A percentile compares a stretch with the other conserved stretches of the same genome.
Conservation (phyloP, 331 rosid genomes). For the Quercus lobata region DNA sequence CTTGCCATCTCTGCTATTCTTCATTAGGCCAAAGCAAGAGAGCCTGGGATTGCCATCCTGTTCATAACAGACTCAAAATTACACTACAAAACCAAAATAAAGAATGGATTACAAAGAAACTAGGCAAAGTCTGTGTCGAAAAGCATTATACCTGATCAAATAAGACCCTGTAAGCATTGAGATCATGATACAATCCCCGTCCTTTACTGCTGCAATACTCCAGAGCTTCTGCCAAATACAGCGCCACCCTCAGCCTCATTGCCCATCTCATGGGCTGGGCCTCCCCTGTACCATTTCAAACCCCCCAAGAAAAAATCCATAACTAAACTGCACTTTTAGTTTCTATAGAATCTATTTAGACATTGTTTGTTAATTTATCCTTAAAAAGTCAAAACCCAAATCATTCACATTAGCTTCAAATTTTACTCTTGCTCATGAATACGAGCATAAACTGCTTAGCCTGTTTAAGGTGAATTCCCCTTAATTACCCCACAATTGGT, state of each 20-base stretch:
- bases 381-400: too few species aligned
- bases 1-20: constrained; percentile 98
- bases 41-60: constrained; percentile 96
- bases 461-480: too few species aligned
- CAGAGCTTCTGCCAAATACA: constrained; percentile 81
- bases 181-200: constrained; percentile 88
- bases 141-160: constrained; percentile 58
- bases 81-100: not conserved
- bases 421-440: not conserved
- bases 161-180: constrained; percentile 81
- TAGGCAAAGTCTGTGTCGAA: not conserved
- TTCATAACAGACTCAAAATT: constrained; percentile 21
- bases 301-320: not conserved
- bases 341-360: too few species aligned
- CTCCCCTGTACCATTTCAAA: constrained; percentile 62
- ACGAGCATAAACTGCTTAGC: too few species aligned
- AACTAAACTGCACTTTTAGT: not conserved
- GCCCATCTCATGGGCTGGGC: constrained; percentile 91
- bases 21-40: constrained; percentile 98
- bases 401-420: too few species aligned
- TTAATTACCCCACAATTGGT: too few species aligned
- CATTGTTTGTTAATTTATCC: too few species aligned
- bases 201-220: constrained; percentile 86
- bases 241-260: constrained; percentile 87
- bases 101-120: not conserved